Evolutionary conservation across 2,329 filamentous ascomycete species (phyloP), one percentile per base, ranked within the genome.

Genomic region (Fusarium secorum): DNA sequence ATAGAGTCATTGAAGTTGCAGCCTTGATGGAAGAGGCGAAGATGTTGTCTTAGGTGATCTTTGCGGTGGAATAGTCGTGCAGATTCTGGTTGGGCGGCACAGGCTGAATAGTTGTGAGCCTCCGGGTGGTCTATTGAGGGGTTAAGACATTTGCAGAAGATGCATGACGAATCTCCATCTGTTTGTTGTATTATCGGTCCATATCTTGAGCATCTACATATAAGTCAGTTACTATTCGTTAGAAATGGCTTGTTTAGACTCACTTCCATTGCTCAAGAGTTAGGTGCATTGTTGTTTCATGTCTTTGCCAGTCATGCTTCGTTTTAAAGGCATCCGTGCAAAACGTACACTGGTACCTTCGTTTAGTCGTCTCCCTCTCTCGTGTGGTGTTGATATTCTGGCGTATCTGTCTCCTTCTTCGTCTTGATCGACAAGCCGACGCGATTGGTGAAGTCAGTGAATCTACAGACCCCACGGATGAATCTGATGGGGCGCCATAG

Each of bases 201-300:
- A 7, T 35, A 48, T 22, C 53, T 56, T 8, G 53, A 56, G 11
- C 53, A 56, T 26, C 53, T 56, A 9, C 2, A 11, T 9, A 1
- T 0, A 11, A 3, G 3, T 51, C 1, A 51, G 32, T 13, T 6
- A 26, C 3, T 5, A 7, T 14, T 5, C 7, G 7, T 4, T 0
- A 4, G 11, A 11, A 3, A 14, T 1, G 17, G n/a, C 5, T 30
- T 17, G 9, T 1, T 15, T 26, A 2, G 4, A 54, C 52, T 32
- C 1, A 55, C 53, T 56, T 56, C 53, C 53, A 56, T 8, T 48
- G 53, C 5, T 56, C 53, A 1, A 56, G 53, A 0, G 38, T 56
- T 0, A 56, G 8, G 5, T 56, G 53, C 53, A 56, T 48, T 0
- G 53, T 56, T 10, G 53, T 56, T 20, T 56, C 53, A 26, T 57